These are phyloP conservation scores for Solanum appendiculatum DNA, from an alignment of 257 asterid species.

Conservation along the genomic window DNA sequence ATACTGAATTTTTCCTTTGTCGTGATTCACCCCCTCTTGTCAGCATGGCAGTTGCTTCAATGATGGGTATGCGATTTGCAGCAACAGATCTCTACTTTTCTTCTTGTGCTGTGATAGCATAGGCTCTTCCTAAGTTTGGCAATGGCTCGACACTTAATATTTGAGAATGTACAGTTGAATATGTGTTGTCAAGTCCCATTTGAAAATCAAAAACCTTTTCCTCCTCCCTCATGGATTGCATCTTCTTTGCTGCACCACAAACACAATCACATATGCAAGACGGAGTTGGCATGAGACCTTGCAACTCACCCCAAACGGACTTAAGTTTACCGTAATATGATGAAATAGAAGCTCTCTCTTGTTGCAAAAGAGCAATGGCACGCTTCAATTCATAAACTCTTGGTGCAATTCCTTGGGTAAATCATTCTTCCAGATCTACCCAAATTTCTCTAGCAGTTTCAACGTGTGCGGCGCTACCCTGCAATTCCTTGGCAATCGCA, in stretches of 20 bases:
- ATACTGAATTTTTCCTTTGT: not conserved
- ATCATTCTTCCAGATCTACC: too few relatives aligned
- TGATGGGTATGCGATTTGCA: not conserved
- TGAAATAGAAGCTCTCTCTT: too few relatives aligned
- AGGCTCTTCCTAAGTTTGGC: too few relatives aligned
- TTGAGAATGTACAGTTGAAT: too few relatives aligned
- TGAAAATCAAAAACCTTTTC: not conserved
- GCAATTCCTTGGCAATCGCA: too few relatives aligned
- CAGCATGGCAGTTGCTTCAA: not conserved
- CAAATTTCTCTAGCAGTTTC: too few relatives aligned
- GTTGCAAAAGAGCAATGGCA: not conserved
- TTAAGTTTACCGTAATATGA: not conserved
- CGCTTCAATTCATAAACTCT: not conserved
- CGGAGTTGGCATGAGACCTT: not conserved
- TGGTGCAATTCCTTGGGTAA: too few relatives aligned
- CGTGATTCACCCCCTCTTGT: not conserved
- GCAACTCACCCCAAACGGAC: not conserved
- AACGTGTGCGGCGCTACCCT: too few relatives aligned
- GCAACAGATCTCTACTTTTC: too few relatives aligned
- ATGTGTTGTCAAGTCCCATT: not conserved
- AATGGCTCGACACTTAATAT: too few relatives aligned
- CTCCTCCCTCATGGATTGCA: not conserved
- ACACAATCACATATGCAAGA: not conserved
- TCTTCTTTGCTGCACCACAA: not conserved
- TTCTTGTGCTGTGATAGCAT: too few relatives aligned